phyloP scores from a whole-genome alignment of 495 filamentous ascomycete genomes.

The Opeltia flavorubescens region DNA sequence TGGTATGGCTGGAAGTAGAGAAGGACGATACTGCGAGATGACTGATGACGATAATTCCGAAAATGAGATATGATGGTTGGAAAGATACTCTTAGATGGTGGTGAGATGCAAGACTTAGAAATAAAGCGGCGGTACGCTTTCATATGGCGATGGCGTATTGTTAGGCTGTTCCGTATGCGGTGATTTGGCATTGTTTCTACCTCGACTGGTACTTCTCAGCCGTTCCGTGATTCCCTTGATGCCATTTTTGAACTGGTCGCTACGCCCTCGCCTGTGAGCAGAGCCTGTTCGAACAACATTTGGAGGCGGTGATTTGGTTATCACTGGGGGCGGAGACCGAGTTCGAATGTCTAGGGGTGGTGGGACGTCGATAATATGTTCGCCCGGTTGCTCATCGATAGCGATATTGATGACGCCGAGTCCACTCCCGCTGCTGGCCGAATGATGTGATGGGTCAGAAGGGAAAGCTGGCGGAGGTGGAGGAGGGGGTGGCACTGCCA shows the following conservation, averaged over 20 bases:
- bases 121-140: constrained; percentile 35
- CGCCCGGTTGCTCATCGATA: constrained; percentile 46
- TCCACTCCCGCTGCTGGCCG: constrained; percentile 23
- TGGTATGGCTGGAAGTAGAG: neutral
- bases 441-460: constrained; percentile 22
- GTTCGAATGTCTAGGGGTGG: constrained; percentile 18
- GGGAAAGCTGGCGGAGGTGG: constrained; percentile 30
- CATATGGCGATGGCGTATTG: constrained; percentile 38
- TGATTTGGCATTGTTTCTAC: constrained; percentile 23
- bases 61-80: neutral
- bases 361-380: constrained; percentile 21
- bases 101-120: constrained; percentile 4
- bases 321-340: constrained; percentile 29
- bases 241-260: constrained; percentile 51
- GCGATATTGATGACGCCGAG: constrained; percentile 55
- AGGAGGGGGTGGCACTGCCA: constrained; percentile 47
- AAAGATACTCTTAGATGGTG: neutral
- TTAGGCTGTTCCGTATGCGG: constrained; percentile 13
- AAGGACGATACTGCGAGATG: neutral
- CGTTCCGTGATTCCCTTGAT: constrained; percentile 53
- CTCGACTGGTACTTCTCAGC: constrained; percentile 53
- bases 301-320: constrained; percentile 18
- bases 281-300: constrained; percentile 26
- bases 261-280: constrained; percentile 50
- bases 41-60: neutral